Evolutionary conservation across 148 eudicot genomes (phyloP), one percentile per base, ranked within the genome.

Genomic region (Gaultheria prostrata): DNA sequence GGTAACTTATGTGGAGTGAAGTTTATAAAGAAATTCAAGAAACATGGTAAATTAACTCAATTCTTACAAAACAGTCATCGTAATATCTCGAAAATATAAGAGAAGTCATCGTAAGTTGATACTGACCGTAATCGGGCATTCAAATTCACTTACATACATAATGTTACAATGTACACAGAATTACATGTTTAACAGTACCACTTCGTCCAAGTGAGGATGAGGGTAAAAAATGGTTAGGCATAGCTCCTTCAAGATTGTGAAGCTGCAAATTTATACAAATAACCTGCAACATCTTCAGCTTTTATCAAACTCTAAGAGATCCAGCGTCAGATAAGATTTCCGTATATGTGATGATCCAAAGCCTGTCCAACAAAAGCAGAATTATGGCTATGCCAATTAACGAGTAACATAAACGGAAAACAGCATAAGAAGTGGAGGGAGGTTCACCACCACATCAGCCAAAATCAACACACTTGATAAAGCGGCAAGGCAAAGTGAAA

Each of bases 341-440:
- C 61, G 71, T 4, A 33, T 12, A 30, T 20, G 18, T 30, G 50
- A 24, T 71, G 63, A 49, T 32, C 65, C 39, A 4, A 6, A 30
- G 33, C 65, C 83, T 81, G 83, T 81, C 21, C 30, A 81, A 71
- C 4, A 51, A 33, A 30, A 81, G 73, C 20, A 35, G 13, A 8
- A 30, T 26, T 24, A 49, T 50, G 20, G 83, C 71, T 20, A 48
- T 17, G 67, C 35, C 30, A 63, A 45, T 24, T 35, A 67, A 28
- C 3, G 35, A 67, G 26, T 18, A 35, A 30, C 30, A 67, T 67
- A 14, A 12, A 28, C 13, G 71, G 33, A 63, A 32, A 28, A 67
- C 35, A 28, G 35, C 6, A 2, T 13, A 30, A 67, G 18, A 35
- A 30, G 72, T 1, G 13, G 13, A 13, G 17, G 35, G 35, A 67